Conservation (phyloP, 2,329 filamentous ascomycete species). For the Epichloe sylvatica region DNA sequence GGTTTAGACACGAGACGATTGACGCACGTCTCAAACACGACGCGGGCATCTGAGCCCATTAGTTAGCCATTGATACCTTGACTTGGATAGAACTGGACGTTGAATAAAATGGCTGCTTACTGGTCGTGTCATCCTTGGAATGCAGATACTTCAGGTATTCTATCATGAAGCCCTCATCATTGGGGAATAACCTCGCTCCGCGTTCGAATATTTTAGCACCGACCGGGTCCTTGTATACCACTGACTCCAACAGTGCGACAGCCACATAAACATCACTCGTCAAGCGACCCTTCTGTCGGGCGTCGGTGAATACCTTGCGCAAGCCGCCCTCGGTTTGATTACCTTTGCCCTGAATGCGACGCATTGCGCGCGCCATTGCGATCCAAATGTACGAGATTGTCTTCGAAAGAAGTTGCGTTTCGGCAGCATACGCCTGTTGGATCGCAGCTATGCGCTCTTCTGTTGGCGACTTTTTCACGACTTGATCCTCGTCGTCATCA, state of each 20-base stretch:
- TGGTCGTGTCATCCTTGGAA: constrained; percentile 82
- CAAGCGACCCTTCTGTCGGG: constrained; percentile 71
- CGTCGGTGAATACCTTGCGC: constrained; percentile 78
- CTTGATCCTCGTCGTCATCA: constrained; percentile 33
- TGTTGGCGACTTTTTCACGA: constrained; percentile 38
- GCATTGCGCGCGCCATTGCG: constrained; percentile 82
- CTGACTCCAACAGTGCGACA: constrained; percentile 82
- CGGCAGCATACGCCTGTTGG: constrained; percentile 53
- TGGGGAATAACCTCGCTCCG: constrained; percentile 82
- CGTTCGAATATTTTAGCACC: constrained; percentile 94
- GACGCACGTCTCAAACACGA: constrained; percentile 90
- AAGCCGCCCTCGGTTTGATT: constrained; percentile 56
- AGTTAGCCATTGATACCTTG: constrained; percentile 8
- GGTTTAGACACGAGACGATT: constrained; percentile 66
- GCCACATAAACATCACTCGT: constrained; percentile 93
- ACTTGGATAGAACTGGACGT: not conserved
- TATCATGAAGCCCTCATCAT: constrained; percentile 83
- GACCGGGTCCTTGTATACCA: constrained; percentile 87
- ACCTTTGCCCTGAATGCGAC: constrained; percentile 80
- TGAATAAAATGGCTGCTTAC: constrained; percentile 45
- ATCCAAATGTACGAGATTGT: constrained; percentile 93
- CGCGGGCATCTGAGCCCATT: constrained; percentile 58
- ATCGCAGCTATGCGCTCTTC: constrained; percentile 51
- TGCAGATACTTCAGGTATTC: constrained; percentile 95
- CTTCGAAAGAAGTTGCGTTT: constrained; percentile 63